phyloP scores from a whole-genome alignment of 768 basidiomycete genomes.

The Leccinum variicolor region DNA sequence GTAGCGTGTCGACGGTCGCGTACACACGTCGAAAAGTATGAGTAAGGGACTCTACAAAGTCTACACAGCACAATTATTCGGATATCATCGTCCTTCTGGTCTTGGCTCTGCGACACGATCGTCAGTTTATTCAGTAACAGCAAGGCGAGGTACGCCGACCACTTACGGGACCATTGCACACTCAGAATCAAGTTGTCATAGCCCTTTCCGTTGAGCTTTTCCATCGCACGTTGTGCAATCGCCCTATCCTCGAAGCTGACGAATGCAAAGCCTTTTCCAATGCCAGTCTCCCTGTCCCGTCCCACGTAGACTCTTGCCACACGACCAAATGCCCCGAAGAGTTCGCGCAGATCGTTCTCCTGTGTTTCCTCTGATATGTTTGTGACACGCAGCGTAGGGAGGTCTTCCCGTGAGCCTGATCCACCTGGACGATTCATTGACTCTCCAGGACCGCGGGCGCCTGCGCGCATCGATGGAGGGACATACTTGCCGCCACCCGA shows the following conservation, averaged over 20 bases:
- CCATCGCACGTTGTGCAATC: constrained; percentile 82
- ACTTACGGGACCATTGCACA: constrained; percentile 65
- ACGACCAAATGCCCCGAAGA: constrained; percentile 84
- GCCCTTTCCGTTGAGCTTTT: constrained; percentile 87
- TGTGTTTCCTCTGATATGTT: constrained; percentile 95
- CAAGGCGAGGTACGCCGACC: background rate
- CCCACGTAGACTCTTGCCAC: constrained; percentile 93
- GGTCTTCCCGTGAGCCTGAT: constrained; percentile 72
- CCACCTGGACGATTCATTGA: constrained; percentile 53
- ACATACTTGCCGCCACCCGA: constrained; percentile 85
- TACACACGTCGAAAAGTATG: background rate
- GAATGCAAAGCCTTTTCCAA: constrained; percentile 96
- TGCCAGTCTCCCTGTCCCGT: constrained; percentile 89
- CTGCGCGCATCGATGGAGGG: constrained; percentile 86
- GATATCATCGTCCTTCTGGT: constrained; percentile 36
- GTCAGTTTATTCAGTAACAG: constrained; percentile 1
- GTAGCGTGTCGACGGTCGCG: background rate
- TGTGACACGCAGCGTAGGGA: constrained; percentile 95
- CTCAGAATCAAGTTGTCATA: constrained; percentile 88
- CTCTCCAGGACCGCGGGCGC: constrained; percentile 68
- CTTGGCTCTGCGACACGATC: constrained; percentile 35
- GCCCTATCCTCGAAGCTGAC: constrained; percentile 88
- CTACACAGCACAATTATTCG: background rate
- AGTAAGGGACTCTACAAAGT: background rate
- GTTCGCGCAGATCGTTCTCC: constrained; percentile 89